These are phyloP conservation scores for Curvularia eragrostidis DNA, from an alignment of 2,329 filamentous ascomycete genomes.

Conservation along the genomic window DNA sequence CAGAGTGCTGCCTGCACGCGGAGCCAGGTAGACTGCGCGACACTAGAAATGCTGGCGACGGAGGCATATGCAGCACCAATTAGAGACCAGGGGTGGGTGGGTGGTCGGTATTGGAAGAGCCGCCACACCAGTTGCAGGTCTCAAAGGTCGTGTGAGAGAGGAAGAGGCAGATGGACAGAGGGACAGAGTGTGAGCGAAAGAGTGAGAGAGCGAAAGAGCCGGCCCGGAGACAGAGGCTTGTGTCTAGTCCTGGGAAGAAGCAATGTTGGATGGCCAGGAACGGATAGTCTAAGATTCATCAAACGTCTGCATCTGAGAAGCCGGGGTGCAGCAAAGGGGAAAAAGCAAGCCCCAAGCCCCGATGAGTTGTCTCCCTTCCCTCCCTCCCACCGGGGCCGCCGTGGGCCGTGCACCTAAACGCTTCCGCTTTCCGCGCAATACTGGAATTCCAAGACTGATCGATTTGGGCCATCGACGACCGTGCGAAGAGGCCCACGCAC, in stretches of 20 bases:
- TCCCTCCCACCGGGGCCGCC: conserved; percentile 13
- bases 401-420: conserved; percentile 40
- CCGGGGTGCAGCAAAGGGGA: conserved; percentile 36
- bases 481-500: conserved; percentile 31
- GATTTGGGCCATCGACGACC: conserved; percentile 15
- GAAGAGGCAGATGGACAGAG: not conserved
- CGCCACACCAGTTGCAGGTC: conserved; percentile 44
- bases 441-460: conserved; percentile 27
- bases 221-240: conserved; percentile 37
- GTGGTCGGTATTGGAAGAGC: conserved; percentile 36
- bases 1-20: conserved; percentile 30
- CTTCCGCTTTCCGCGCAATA: conserved; percentile 45
- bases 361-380: conserved; percentile 24
- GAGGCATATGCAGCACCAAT: conserved; percentile 38
- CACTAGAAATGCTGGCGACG: conserved; percentile 39
- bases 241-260: conserved; percentile 36
- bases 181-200: not conserved
- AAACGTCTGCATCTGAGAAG: conserved; percentile 35
- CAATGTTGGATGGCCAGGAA: conserved; percentile 39
- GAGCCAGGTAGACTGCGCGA: conserved; percentile 35
- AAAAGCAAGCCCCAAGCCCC: conserved; percentile 37
- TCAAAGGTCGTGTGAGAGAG: conserved; percentile 34
- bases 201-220: conserved; percentile 22
- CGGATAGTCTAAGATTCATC: conserved; percentile 38
- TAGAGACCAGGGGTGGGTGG: conserved; percentile 52